A percentile compares a stretch with the other conserved stretches of the same genome.
These are phyloP conservation scores for Galerina marginata DNA, from an alignment of 768 basidiomycete genomes.

Conservation along the genomic window DNA sequence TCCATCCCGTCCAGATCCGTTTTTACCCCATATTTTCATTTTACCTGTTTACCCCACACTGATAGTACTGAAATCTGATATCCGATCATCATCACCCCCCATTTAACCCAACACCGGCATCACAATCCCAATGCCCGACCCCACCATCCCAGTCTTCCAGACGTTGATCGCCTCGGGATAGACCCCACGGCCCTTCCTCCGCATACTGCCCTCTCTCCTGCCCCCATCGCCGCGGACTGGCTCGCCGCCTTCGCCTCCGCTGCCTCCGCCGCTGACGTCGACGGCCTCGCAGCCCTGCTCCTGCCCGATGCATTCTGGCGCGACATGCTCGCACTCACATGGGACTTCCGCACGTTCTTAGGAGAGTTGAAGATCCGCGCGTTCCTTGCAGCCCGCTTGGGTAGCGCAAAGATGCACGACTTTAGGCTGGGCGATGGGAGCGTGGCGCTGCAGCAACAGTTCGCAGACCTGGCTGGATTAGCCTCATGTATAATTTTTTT, in stretches of 20 bases:
- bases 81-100: background rate
- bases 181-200: slow-evolving; percentile 1
- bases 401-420: slow-evolving; percentile 15
- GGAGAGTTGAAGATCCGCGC: slow-evolving; percentile 38
- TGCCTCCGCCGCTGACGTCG: slow-evolving; percentile 17
- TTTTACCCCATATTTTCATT: too few species aligned
- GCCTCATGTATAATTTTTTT: too few species aligned
- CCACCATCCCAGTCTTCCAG: slow-evolving; percentile 11
- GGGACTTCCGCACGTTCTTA: slow-evolving; percentile 52
- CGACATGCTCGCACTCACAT: slow-evolving; percentile 56
- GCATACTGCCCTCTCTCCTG: slow-evolving; percentile 2
- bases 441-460: too few species aligned
- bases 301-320: slow-evolving; percentile 47
- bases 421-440: too few species aligned
- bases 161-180: slow-evolving; percentile 20
- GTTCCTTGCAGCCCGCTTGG: slow-evolving; percentile 42
- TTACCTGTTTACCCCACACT: too few species aligned
- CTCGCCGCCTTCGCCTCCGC: slow-evolving; percentile 21
- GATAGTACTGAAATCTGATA: background rate
- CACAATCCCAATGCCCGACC: slow-evolving; percentile 2
- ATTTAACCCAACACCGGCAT: too few species aligned
- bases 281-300: slow-evolving; percentile 25
- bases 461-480: too few species aligned
- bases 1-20: too few species aligned
- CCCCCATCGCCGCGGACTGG: slow-evolving; percentile 25